Percentiles rank a stretch among this genome's conserved stretches.
phyloP scores from a whole-genome alignment of 352 stramenopile species.

The Elongisporangium anandrum region DNA sequence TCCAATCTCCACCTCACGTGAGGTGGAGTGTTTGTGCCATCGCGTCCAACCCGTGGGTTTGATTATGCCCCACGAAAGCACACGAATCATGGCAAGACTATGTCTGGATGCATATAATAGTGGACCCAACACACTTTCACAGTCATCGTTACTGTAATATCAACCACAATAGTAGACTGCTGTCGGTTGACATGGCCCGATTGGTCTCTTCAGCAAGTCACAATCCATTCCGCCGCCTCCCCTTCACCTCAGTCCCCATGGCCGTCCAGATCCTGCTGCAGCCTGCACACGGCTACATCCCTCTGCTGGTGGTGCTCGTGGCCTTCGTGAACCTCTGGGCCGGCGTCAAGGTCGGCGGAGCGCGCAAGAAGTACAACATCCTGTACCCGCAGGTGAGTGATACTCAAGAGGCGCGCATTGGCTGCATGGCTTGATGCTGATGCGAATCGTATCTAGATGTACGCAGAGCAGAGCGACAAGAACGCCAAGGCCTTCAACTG shows the following conservation, averaged over 20 bases:
- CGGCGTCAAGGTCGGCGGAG: slow-evolving; percentile 42
- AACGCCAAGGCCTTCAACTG: slow-evolving; percentile 90
- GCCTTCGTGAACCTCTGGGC: slow-evolving; percentile 59
- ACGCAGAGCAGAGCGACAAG: slow-evolving; percentile 86
- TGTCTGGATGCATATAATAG: too few relatives aligned
- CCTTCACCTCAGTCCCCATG: background rate
- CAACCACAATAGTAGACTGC: background rate
- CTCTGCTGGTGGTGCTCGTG: slow-evolving; percentile 47
- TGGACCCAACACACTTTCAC: too few relatives aligned
- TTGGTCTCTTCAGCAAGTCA: background rate
- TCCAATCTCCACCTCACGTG: too few relatives aligned
- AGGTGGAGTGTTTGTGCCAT: too few relatives aligned
- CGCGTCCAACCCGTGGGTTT: too few relatives aligned
- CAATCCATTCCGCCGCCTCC: background rate
- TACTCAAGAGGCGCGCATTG: background rate
- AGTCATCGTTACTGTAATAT: too few relatives aligned
- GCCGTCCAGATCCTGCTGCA: slow-evolving; percentile 45
- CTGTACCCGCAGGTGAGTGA: slow-evolving; percentile 42
- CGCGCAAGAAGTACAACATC: slow-evolving; percentile 66
- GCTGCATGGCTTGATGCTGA: background rate
- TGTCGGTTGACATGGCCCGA: background rate
- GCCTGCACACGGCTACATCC: slow-evolving; percentile 57
- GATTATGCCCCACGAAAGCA: too few relatives aligned
- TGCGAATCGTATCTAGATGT: slow-evolving; percentile 78
- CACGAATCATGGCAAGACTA: too few relatives aligned